A percentile compares a stretch with the other conserved stretches of the same genome.
These are phyloP conservation scores for Bathelium albidoporum DNA, from an alignment of 495 filamentous ascomycete genomes.

Conservation along the genomic window DNA sequence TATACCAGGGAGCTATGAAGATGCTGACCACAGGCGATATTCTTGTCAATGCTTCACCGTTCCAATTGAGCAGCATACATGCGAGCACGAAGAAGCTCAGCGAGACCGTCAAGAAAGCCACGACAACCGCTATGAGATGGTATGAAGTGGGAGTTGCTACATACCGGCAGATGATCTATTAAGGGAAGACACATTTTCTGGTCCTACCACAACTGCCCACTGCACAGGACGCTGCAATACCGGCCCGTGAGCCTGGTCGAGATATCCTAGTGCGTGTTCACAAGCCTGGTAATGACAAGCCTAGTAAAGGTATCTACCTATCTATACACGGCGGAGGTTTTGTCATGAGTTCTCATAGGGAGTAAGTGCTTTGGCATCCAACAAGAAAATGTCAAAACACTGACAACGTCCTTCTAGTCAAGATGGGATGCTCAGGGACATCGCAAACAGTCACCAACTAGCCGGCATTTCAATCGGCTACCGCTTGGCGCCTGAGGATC, in stretches of 20 bases:
- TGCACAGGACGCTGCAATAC: not conserved
- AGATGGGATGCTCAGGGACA: not conserved
- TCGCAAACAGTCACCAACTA: not conserved
- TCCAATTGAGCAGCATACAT: not conserved
- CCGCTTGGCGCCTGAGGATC: conserved; percentile 10
- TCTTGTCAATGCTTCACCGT: not conserved
- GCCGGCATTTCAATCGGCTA: conserved; percentile 2
- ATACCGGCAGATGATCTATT: not conserved
- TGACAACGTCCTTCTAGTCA: not conserved
- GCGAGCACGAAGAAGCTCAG: not conserved
- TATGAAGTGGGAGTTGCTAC: not conserved
- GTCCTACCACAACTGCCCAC: not conserved
- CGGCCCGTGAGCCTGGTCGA: not conserved
- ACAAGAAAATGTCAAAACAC: not conserved
- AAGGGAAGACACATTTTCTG: not conserved
- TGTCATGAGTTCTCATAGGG: not conserved
- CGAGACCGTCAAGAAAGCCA: not conserved
- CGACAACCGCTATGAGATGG: not conserved
- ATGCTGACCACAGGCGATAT: too few relatives aligned
- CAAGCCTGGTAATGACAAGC: not conserved
- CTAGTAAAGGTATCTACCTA: not conserved
- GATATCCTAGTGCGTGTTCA: not conserved
- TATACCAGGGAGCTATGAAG: too few relatives aligned
- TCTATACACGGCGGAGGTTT: not conserved
- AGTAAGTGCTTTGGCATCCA: not conserved